A percentile compares a stretch with the other conserved stretches of the same genome.
phyloP scores from a whole-genome alignment of 306 rosid species.

The Pachyrhizus erosus region DNA sequence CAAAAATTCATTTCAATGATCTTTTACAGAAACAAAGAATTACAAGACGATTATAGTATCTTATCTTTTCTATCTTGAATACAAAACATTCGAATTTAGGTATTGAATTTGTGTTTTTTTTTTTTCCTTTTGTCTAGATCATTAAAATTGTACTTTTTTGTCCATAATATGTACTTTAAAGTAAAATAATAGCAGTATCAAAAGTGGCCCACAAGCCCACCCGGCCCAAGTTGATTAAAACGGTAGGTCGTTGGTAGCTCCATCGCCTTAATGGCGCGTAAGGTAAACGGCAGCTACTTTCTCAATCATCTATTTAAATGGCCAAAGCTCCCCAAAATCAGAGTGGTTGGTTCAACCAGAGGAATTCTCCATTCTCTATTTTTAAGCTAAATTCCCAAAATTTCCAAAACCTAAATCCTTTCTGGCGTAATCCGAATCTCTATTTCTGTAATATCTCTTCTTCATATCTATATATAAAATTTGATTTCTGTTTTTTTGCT shows the following conservation, averaged over 20 bases:
- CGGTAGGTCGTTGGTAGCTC: constrained; percentile 6
- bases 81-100: too few species aligned
- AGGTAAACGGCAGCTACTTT: constrained; percentile 22
- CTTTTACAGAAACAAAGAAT: too few species aligned
- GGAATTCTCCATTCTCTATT: neutral
- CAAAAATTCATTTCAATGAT: too few species aligned
- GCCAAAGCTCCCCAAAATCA: constrained; percentile 23
- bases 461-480: too few species aligned
- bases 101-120: too few species aligned
- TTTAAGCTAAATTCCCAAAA: neutral
- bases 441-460: neutral
- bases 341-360: constrained; percentile 25
- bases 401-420: neutral
- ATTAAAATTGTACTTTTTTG: neutral
- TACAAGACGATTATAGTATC: too few species aligned
- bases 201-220: neutral
- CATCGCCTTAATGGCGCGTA: constrained; percentile 37
- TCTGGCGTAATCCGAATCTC: constrained; percentile 16
- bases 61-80: too few species aligned
- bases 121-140: too few species aligned
- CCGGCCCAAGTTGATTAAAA: neutral
- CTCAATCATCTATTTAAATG: constrained; percentile 31
- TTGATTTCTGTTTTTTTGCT: neutral
- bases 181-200: neutral
- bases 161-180: neutral